Conservation (phyloP, 345 rosid genomes). For the Theobroma cacao region DNA sequence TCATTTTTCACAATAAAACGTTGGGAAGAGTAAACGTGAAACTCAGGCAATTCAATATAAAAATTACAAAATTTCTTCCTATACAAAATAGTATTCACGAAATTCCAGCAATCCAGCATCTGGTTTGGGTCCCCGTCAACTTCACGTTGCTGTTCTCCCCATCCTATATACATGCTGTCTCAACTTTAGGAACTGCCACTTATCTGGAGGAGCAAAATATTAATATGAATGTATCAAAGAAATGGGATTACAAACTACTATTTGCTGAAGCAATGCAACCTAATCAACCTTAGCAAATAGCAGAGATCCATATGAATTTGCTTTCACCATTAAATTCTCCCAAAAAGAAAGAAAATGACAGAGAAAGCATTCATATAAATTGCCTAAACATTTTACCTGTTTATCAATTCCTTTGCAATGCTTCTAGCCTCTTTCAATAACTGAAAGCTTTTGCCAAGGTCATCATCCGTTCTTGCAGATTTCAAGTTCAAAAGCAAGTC, state of each 20-base stretch:
- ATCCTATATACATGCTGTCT: neutral
- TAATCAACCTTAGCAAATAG: neutral
- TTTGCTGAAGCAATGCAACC: neutral
- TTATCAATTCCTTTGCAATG: conserved; percentile 40
- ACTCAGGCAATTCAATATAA: neutral
- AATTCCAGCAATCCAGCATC: neutral
- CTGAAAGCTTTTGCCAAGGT: conserved; percentile 34
- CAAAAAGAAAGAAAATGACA: neutral
- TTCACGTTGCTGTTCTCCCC: neutral
- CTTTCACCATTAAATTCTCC: neutral
- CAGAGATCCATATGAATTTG: neutral
- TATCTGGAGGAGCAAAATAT: neutral
- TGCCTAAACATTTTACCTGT: conserved; percentile 14
- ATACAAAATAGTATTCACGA: neutral
- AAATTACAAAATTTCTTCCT: neutral
- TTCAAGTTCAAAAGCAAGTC: conserved; percentile 46
- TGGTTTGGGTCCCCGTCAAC: neutral
- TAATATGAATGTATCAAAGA: neutral
- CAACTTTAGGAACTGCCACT: neutral
- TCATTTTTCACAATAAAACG: neutral
- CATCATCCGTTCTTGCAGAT: conserved; percentile 34
- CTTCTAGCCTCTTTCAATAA: conserved; percentile 43
- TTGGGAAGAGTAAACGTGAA: neutral
- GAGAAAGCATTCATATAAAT: neutral
- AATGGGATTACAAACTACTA: neutral